Conservation (phyloP, 108 stramenopile genomes). For the Cyclotella cryptica region DNA sequence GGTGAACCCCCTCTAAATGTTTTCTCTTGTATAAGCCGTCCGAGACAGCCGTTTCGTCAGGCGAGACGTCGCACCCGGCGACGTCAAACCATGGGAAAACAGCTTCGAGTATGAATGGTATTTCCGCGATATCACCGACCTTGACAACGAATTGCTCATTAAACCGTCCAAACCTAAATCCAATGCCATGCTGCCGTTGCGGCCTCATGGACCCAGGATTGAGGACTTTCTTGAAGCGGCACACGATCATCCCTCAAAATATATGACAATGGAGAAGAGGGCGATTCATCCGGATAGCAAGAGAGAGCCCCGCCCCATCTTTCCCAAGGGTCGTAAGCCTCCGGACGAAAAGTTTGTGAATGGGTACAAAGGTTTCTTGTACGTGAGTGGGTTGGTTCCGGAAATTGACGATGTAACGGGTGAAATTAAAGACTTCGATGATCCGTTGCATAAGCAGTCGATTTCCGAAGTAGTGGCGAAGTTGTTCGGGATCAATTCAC, state of each 20-base stretch:
- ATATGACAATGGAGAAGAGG: slow-evolving; percentile 53
- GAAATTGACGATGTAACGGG: slow-evolving; percentile 54
- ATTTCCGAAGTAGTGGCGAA: slow-evolving; percentile 66
- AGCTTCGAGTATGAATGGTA: slow-evolving; percentile 50
- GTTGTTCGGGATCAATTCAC: slow-evolving; percentile 62
- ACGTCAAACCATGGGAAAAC: slow-evolving; percentile 22
- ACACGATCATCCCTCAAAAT: slow-evolving; percentile 75
- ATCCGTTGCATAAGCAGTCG: slow-evolving; percentile 65
- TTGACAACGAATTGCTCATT: slow-evolving; percentile 33
- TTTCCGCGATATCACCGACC: slow-evolving; percentile 48
- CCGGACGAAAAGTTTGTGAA: slow-evolving; percentile 75
- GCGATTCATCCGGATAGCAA: slow-evolving; percentile 67
- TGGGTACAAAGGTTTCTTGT: slow-evolving; percentile 68
- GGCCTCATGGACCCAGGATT: slow-evolving; percentile 46
- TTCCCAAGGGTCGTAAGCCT: slow-evolving; percentile 53
- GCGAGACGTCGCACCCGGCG: slow-evolving; percentile 2
- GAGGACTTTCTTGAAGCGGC: slow-evolving; percentile 74
- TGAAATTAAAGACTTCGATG: slow-evolving; percentile 60
- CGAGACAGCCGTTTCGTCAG: slow-evolving; percentile 7
- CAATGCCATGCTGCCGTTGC: slow-evolving; percentile 43
- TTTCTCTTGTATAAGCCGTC: background rate
- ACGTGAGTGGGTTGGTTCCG: slow-evolving; percentile 76
- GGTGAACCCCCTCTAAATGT: background rate
- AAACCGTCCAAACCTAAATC: slow-evolving; percentile 33
- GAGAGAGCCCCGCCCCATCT: slow-evolving; percentile 71